Percentiles rank a stretch among this genome's conserved stretches.
Evolutionary conservation across 257 asterid genomes (phyloP).

Genomic region (Pogostemon cablin): DNA sequence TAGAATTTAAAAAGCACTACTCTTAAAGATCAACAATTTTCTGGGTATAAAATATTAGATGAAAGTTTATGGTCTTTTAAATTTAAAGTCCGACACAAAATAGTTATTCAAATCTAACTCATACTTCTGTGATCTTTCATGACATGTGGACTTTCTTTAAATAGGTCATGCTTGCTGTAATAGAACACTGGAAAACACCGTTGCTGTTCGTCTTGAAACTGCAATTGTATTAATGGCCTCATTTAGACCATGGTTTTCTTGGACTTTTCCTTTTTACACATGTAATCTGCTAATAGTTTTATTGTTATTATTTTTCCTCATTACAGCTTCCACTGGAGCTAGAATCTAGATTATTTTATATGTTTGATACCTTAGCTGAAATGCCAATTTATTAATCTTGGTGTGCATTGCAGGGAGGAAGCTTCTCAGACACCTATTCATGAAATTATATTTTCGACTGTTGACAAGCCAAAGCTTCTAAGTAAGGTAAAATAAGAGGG

Average conservation of each 20-base stretch:
- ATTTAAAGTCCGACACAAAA: neutral
- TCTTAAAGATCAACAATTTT: conserved; percentile 12
- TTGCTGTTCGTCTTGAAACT: conserved; percentile 6
- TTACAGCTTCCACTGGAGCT: no score
- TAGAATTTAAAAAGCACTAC: conserved; percentile 24
- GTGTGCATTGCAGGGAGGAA: conserved; percentile 63
- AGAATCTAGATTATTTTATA: neutral
- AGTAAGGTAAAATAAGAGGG: conserved; percentile 63
- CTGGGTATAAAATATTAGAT: conserved; percentile 12
- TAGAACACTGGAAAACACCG: neutral
- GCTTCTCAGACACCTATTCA: conserved; percentile 66
- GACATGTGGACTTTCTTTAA: conserved; percentile 15
- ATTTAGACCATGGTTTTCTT: neutral
- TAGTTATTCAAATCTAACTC: conserved; percentile 3
- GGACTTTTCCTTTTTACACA: neutral
- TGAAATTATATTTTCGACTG: conserved; percentile 87
- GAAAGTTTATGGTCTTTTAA: conserved; percentile 10
- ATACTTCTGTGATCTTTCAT: conserved; percentile 5
- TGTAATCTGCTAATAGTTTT: neutral
- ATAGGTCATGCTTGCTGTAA: conserved; percentile 7
- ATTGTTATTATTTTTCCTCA: no score
- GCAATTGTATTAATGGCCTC: neutral
- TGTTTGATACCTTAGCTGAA: conserved; percentile 16
- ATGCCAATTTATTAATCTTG: conserved; percentile 22
- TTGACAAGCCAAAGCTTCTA: conserved; percentile 90